A percentile compares a stretch with the other conserved stretches of the same genome.
phyloP scores from a whole-genome alignment of 2,329 filamentous ascomycete species.

The Diaporthe helianthi region DNA sequence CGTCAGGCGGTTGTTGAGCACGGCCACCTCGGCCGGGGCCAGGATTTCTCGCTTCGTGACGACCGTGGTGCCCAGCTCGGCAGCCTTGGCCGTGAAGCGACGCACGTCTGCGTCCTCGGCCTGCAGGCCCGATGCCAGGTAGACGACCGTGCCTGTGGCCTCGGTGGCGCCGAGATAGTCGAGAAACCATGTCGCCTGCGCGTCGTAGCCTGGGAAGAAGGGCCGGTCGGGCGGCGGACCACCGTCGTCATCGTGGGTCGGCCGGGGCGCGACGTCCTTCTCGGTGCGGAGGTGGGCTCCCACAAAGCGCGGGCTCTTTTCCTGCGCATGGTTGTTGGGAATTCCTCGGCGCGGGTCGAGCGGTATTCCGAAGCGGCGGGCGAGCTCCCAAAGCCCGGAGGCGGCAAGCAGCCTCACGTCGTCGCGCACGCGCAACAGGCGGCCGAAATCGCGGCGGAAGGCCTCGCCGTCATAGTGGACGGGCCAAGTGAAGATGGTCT shows the following conservation, averaged over 20 bases:
- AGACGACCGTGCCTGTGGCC: conserved; percentile 46
- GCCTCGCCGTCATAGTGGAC: conserved; percentile 39
- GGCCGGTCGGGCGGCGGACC: not conserved
- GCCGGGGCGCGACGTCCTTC: conserved; percentile 38
- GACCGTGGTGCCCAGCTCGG: conserved; percentile 47
- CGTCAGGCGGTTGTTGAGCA: conserved; percentile 45
- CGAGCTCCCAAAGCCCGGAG: conserved; percentile 45
- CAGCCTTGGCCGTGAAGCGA: conserved; percentile 46
- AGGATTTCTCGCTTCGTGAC: conserved; percentile 53
- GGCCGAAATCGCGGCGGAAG: conserved; percentile 47
- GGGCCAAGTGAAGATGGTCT: conserved; percentile 43
- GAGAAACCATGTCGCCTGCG: conserved; percentile 44
- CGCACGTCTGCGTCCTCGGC: conserved; percentile 45
- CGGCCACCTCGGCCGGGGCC: conserved; percentile 43
- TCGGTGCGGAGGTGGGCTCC: conserved; percentile 48
- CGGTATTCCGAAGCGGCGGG: conserved; percentile 39
- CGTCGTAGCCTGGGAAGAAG: conserved; percentile 43
- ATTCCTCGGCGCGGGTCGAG: conserved; percentile 40
- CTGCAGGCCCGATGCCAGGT: conserved; percentile 49
- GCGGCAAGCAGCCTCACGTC: conserved; percentile 46
- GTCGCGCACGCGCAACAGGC: conserved; percentile 46
- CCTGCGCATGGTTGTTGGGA: conserved; percentile 28
- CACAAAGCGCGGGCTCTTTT: conserved; percentile 39
- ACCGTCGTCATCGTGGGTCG: not conserved
- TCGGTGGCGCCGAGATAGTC: conserved; percentile 37